A percentile compares a stretch with the other conserved stretches of the same genome.
phyloP scores from a whole-genome alignment of 192 early-diverging fungal species.

The Spizellomyces sp. region DNA sequence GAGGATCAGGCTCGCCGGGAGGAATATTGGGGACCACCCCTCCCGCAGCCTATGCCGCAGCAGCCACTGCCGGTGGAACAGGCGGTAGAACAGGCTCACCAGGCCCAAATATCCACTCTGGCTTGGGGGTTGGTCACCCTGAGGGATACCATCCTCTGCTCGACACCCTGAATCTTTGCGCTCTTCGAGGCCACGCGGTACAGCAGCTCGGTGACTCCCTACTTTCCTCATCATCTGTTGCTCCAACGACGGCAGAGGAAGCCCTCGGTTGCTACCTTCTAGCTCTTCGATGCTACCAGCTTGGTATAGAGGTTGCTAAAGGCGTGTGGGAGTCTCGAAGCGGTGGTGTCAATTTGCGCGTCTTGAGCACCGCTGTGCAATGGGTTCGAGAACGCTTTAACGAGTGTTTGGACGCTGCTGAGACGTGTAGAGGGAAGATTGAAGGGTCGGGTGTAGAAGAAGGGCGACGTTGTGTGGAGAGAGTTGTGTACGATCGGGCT shows the following conservation, averaged over 20 bases:
- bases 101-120: too few relatives aligned
- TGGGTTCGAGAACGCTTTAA: slow-evolving; percentile 92
- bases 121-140: too few relatives aligned
- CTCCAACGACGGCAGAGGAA: slow-evolving; percentile 15
- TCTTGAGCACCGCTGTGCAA: slow-evolving; percentile 71
- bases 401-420: slow-evolving; percentile 83
- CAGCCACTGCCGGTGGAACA: slow-evolving; percentile 4
- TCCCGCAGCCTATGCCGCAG: slow-evolving; percentile 19
- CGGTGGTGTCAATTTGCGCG: slow-evolving; percentile 29
- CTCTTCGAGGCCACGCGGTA: slow-evolving; percentile 44
- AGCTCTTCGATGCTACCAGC: slow-evolving; percentile 48
- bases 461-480: slow-evolving; percentile 31
- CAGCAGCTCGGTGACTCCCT: slow-evolving; percentile 44
- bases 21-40: slow-evolving; percentile 7
- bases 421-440: slow-evolving; percentile 28
- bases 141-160: slow-evolving; percentile 30
- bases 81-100: too few relatives aligned
- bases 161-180: slow-evolving; percentile 42
- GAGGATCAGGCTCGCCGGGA: slow-evolving; percentile 1
- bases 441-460: slow-evolving; percentile 1
- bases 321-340: slow-evolving; percentile 35
- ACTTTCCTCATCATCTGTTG: not conserved
- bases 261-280: slow-evolving; percentile 42
- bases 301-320: slow-evolving; percentile 46
- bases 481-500: slow-evolving; percentile 45